Percentiles rank a stretch among this genome's conserved stretches.
These are phyloP conservation scores for Peronospora farinosa DNA, from an alignment of 352 stramenopile genomes.

Conservation along the genomic window DNA sequence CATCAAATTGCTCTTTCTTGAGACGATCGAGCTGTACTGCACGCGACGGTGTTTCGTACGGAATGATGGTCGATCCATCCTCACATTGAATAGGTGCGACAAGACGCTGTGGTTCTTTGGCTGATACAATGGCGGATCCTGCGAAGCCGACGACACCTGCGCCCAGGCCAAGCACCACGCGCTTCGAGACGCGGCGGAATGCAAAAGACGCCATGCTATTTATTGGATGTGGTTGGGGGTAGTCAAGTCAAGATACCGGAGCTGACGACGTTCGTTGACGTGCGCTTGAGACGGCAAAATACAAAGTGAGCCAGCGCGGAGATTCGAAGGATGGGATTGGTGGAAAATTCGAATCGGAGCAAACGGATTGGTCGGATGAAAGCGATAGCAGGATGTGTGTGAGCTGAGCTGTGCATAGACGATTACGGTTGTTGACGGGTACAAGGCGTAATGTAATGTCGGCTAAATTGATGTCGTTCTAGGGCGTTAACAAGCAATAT, in stretches of 20 bases:
- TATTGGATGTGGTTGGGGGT: conserved; percentile 5
- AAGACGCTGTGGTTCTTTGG: conserved; percentile 62
- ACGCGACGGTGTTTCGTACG: conserved; percentile 75
- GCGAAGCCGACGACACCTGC: conserved; percentile 49
- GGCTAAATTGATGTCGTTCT: too few species aligned
- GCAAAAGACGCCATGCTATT: conserved; percentile 49
- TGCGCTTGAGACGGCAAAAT: conserved; percentile 27
- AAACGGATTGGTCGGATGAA: conserved; percentile 1
- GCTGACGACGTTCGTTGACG: conserved; percentile 13
- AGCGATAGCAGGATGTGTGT: neutral
- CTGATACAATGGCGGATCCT: conserved; percentile 52
- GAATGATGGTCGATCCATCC: conserved; percentile 76
- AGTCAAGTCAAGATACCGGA: neutral
- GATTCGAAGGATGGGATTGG: conserved; percentile 4
- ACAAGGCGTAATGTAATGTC: too few species aligned
- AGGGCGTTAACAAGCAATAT: too few species aligned
- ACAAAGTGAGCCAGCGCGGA: conserved; percentile 23
- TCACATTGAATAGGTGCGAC: conserved; percentile 78
- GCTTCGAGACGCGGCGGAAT: conserved; percentile 51
- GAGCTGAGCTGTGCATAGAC: too few species aligned
- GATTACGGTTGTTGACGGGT: too few species aligned
- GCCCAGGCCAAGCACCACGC: conserved; percentile 47
- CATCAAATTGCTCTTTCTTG: conserved; percentile 88
- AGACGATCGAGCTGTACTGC: conserved; percentile 68
- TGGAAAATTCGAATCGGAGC: neutral